Base-by-base conservation (phyloP, 1,284 basidiomycete genomes). In the Porogramme epimiltina region DNA sequence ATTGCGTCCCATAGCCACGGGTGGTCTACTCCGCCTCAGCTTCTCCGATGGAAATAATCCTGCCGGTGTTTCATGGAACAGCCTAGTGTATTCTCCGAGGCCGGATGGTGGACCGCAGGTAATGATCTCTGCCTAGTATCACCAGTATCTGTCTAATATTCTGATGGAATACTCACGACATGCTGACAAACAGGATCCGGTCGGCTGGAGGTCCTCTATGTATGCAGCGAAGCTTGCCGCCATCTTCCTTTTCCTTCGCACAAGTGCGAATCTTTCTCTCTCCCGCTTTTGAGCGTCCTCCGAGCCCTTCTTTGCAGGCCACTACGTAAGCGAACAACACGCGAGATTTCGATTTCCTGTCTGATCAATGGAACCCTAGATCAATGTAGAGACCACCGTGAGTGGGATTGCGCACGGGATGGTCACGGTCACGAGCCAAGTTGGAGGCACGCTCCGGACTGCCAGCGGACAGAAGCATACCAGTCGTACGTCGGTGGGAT, bases 361-460 rank as follows among this genome's bases (percentile, higher is more conserved):
- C 18, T 28, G 15, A n/a, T 8, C 15, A 31, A 8, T 31, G 9
- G 8, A 31, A 31, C 15, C 9, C 18, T 85, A 91, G 65, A 91
- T 91, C 71, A 90, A 89, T 57, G 87, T 87, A 0, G 91, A 93
- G 67, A 90, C 88, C 0, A 85, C 86, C 0, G 89, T 87, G 1
- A 91, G 90, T 20, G 90, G 90, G 2, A 82, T 91, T 54, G 80
- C 89, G 0, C 87, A 89, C 54, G 92, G 90, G 91, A 75, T n/a
- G n/a, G n/a, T n/a, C n/a, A n/a, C n/a, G n/a, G n/a, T 81, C 15
- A 89, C 87, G 1, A 78, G 82, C 13, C 78, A 85, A 61, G 80
- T 89, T 13, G 77, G 81, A 4, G 86, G 85, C 2, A 72, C 73
- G 38, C 72, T 92, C 20, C 79, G 91, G 8, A 89, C 85, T 31